phyloP scores from a whole-genome alignment of 1,284 basidiomycete species.

The Apiotrichum sp. region DNA sequence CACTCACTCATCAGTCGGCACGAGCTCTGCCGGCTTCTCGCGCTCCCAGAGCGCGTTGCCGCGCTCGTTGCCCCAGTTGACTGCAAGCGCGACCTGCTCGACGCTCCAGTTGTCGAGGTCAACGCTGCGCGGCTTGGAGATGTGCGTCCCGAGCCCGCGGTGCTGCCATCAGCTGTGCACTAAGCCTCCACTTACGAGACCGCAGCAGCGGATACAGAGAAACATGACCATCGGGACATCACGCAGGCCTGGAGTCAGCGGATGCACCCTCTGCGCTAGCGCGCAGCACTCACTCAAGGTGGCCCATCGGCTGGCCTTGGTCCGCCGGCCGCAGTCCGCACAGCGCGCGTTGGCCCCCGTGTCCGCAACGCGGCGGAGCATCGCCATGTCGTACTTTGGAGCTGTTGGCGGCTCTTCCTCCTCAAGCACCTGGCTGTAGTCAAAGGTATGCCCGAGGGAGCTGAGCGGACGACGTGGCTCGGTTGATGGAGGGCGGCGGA shows the following conservation, averaged over 20 bases:
- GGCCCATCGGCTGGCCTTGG: constrained; percentile 44
- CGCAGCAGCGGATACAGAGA: constrained; percentile 52
- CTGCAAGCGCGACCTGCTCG: constrained; percentile 42
- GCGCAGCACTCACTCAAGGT: constrained; percentile 36
- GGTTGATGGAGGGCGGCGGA: background rate
- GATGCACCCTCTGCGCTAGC: too few species aligned
- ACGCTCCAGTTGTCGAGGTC: constrained; percentile 51
- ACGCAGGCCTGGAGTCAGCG: constrained; percentile 26
- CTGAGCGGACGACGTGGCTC: background rate
- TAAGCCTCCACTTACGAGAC: constrained; percentile 26
- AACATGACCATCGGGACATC: constrained; percentile 50
- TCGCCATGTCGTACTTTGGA: constrained; percentile 13
- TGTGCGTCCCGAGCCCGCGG: constrained; percentile 51
- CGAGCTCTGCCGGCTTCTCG: constrained; percentile 18
- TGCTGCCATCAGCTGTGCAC: constrained; percentile 29
- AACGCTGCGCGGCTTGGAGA: constrained; percentile 51
- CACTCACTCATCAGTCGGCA: constrained; percentile 41
- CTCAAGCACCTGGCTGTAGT: background rate
- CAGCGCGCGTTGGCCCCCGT: constrained; percentile 42
- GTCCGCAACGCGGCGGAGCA: constrained; percentile 8
- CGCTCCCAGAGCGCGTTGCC: constrained; percentile 48
- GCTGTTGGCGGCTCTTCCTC: background rate
- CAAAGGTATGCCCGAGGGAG: background rate
- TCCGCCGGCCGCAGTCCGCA: constrained; percentile 48
- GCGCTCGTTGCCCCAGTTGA: constrained; percentile 45